Evolutionary conservation across 2,329 filamentous ascomycete species (phyloP).

Genomic region (Purpureocillium takamizusanense): DNA sequence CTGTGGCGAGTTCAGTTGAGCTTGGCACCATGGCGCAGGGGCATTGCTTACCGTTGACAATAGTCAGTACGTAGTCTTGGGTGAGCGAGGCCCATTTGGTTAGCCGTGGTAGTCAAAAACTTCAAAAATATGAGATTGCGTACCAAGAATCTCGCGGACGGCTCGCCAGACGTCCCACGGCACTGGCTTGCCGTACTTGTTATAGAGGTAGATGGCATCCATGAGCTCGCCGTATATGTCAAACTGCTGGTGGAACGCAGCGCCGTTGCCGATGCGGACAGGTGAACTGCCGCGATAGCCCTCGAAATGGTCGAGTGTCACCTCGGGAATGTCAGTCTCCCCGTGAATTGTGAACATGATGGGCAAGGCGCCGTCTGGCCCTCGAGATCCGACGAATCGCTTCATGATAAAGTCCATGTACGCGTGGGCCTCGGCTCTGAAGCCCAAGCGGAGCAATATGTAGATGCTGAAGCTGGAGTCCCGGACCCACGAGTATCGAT

Average conservation of each 20-base stretch:
- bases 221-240: conserved; percentile 75
- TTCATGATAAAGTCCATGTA: conserved; percentile 74
- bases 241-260: conserved; percentile 67
- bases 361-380: conserved; percentile 53
- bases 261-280: conserved; percentile 69
- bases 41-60: conserved; percentile 42
- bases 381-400: conserved; percentile 54
- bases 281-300: conserved; percentile 64
- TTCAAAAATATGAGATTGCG: neutral
- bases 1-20: conserved; percentile 17
- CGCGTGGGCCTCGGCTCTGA: conserved; percentile 64
- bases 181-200: conserved; percentile 69
- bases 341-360: conserved; percentile 79
- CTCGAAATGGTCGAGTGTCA: conserved; percentile 59
- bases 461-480: conserved; percentile 74
- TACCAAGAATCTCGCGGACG: conserved; percentile 56
- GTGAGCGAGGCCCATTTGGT: too few species aligned
- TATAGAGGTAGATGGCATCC: conserved; percentile 70
- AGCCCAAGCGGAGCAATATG: conserved; percentile 66
- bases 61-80: conserved; percentile 58
- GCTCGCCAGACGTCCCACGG: conserved; percentile 70
- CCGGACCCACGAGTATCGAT: conserved; percentile 70
- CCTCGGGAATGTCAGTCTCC: conserved; percentile 64
- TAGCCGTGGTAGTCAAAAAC: too few species aligned
- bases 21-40: too few species aligned